phyloP scores from a whole-genome alignment of 2,329 filamentous ascomycete genomes.

The Alternaria solani region DNA sequence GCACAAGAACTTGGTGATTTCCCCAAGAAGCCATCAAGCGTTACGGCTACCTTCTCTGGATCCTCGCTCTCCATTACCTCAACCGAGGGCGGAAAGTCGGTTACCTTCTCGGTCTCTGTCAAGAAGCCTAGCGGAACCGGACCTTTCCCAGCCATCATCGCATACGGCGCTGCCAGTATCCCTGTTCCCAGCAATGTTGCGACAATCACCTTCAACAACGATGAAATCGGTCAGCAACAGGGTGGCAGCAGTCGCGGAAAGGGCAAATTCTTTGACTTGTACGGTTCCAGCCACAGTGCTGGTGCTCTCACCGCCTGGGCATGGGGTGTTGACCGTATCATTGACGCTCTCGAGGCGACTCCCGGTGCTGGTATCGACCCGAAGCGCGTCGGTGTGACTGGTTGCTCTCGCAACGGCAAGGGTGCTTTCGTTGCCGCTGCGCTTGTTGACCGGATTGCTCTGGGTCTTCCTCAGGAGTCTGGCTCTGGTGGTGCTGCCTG shows the following conservation, averaged over 20 bases:
- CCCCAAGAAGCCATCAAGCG: conserved; percentile 46
- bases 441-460: conserved; percentile 65
- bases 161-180: conserved; percentile 63
- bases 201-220: conserved; percentile 67
- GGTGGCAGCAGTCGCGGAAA: conserved; percentile 59
- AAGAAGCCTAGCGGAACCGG: conserved; percentile 54
- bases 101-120: conserved; percentile 49
- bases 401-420: conserved; percentile 71
- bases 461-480: conserved; percentile 70
- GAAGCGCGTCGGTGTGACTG: conserved; percentile 62
- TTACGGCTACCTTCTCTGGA: conserved; percentile 44
- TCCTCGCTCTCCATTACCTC: conserved; percentile 47
- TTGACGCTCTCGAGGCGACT: conserved; percentile 65
- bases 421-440: conserved; percentile 69
- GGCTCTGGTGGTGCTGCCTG: conserved; percentile 68
- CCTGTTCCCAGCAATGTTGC: conserved; percentile 64
- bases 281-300: conserved; percentile 63
- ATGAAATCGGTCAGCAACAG: conserved; percentile 63
- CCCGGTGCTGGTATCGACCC: conserved; percentile 56
- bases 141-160: conserved; percentile 66
- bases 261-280: conserved; percentile 68
- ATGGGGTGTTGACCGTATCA: conserved; percentile 68
- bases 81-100: conserved; percentile 44
- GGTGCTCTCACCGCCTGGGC: conserved; percentile 69
- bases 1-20: conserved; percentile 50